phyloP scores from a whole-genome alignment of 2,329 filamentous ascomycete genomes.

The Pestalotiopsis fici region DNA sequence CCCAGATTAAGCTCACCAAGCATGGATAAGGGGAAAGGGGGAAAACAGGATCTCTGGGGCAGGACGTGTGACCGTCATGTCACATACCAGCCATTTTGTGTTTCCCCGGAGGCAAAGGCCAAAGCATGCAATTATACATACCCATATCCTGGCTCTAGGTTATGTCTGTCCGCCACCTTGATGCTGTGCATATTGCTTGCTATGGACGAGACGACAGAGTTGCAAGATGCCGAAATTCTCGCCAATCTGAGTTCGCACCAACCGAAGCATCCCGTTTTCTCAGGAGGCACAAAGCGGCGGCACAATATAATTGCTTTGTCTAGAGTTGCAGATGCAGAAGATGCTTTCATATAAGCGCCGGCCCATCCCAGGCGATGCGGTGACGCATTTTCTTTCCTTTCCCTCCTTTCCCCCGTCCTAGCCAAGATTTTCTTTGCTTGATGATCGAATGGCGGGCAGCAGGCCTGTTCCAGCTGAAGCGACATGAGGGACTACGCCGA shows the following conservation, averaged over 20 bases:
- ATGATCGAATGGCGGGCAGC: neutral
- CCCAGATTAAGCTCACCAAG: neutral
- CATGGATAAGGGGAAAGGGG: neutral
- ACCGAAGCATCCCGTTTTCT: neutral
- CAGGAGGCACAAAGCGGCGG: neutral
- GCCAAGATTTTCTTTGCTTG: neutral
- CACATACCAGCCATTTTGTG: neutral
- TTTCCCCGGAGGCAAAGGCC: neutral
- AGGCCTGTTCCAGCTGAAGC: neutral
- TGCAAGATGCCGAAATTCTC: neutral
- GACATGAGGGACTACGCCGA: neutral
- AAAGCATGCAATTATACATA: neutral
- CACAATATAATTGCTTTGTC: neutral
- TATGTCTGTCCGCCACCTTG: neutral
- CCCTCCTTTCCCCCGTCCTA: neutral
- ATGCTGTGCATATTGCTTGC: neutral
- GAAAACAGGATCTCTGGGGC: neutral
- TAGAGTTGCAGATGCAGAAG: neutral
- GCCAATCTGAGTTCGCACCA: neutral
- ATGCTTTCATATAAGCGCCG: neutral
- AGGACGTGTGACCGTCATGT: neutral
- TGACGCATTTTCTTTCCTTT: neutral
- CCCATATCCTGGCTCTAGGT: neutral
- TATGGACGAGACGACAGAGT: neutral
- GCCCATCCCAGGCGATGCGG: neutral